phyloP scores from a whole-genome alignment of 108 stramenopile species.

The Chaetoceros muelleri region DNA sequence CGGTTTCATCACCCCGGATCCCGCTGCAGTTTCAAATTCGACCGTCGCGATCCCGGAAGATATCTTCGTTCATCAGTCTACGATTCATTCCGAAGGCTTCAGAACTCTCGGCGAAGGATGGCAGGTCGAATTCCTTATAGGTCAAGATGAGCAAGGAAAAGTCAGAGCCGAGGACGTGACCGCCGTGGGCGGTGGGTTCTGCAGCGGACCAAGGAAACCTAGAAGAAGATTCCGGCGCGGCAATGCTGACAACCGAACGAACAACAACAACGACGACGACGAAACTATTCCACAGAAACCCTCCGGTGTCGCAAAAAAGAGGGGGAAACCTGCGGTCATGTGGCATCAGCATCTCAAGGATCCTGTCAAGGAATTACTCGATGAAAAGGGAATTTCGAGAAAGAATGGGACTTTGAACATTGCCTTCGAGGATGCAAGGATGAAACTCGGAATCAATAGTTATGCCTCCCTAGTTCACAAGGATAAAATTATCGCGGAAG shows the following conservation, averaged over 20 bases:
- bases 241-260: background rate
- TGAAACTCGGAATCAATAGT: conserved; percentile 55
- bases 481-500: conserved; percentile 52
- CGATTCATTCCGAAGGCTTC: conserved; percentile 48
- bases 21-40: conserved; percentile 3
- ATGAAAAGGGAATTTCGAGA: conserved; percentile 26
- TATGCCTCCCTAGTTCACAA: conserved; percentile 56
- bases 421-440: conserved; percentile 43
- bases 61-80: conserved; percentile 71
- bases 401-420: conserved; percentile 42
- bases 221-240: background rate
- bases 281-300: background rate
- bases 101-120: conserved; percentile 54
- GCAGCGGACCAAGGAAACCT: conserved; percentile 11
- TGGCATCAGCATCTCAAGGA: conserved; percentile 40
- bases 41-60: conserved; percentile 33
- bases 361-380: conserved; percentile 31
- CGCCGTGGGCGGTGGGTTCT: conserved; percentile 48
- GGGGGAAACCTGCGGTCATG: conserved; percentile 16
- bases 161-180: conserved; percentile 61
- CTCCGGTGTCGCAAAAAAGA: conserved; percentile 1
- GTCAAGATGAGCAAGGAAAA: conserved; percentile 66
- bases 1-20: conserved; percentile 69
- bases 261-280: conserved; percentile 5
- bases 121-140: conserved; percentile 56